Percentiles rank a stretch among this genome's conserved stretches.
Conservation (phyloP, 768 basidiomycete genomes). For the Tubosaeta sp. region DNA sequence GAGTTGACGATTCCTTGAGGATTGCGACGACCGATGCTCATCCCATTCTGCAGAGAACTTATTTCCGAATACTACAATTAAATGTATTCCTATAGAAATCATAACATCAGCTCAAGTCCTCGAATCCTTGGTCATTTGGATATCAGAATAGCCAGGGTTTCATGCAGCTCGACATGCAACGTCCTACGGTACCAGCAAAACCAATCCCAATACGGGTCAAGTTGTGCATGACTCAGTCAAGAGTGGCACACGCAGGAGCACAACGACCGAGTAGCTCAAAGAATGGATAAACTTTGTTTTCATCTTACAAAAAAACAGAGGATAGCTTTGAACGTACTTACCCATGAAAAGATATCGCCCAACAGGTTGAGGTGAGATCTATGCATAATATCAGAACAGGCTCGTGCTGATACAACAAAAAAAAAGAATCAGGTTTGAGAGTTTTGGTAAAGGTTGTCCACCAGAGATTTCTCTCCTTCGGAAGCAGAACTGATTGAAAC, state of each 20-base stretch:
- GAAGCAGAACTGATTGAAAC: constrained; percentile 75
- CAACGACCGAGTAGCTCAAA: constrained; percentile 50
- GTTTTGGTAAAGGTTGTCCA: constrained; percentile 56
- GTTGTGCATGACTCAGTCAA: constrained; percentile 33
- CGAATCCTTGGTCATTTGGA: not conserved
- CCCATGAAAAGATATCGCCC: constrained; percentile 1
- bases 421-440: constrained; percentile 46
- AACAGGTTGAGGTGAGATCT: constrained; percentile 3
- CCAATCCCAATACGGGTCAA: constrained; percentile 47
- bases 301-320: constrained; percentile 37
- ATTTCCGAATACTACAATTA: constrained; percentile 5
- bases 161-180: constrained; percentile 40
- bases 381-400: constrained; percentile 5
- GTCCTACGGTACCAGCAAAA: constrained; percentile 33
- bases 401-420: not conserved
- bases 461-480: constrained; percentile 74
- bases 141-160: constrained; percentile 67
- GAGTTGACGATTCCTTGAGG: too few relatives aligned
- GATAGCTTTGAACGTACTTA: not conserved
- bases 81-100: constrained; percentile 1
- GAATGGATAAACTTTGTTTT: constrained; percentile 85
- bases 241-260: constrained; percentile 35
- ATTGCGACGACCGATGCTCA: too few relatives aligned
- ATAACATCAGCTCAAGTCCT: constrained; percentile 6
- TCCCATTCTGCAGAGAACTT: too few relatives aligned